phyloP scores from a whole-genome alignment of 2,329 filamentous ascomycete species.

The Purpureocillium takamizusanense region DNA sequence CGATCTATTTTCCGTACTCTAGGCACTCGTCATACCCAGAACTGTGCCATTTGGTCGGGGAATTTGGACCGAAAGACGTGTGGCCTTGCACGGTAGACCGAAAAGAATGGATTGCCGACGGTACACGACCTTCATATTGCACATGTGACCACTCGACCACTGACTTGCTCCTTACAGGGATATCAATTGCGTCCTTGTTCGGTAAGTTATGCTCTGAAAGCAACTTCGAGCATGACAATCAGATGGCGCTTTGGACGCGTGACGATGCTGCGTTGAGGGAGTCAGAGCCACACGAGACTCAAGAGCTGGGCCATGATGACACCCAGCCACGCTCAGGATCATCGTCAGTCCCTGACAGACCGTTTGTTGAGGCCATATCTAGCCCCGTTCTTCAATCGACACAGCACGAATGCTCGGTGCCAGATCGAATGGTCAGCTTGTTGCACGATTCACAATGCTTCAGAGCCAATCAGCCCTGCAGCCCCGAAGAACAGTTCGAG shows the following conservation, averaged over 20 bases:
- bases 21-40: slow-evolving; percentile 83
- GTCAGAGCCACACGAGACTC: no score
- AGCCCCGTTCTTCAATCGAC: neutral
- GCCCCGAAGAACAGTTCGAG: no score
- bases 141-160: no score
- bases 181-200: slow-evolving; percentile 63
- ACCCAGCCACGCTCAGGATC: no score
- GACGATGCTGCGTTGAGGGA: no score
- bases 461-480: no score
- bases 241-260: slow-evolving; percentile 42
- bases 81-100: slow-evolving; percentile 72
- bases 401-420: neutral
- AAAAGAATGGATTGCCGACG: slow-evolving; percentile 49
- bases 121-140: slow-evolving; percentile 6
- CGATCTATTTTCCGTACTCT: slow-evolving; percentile 69
- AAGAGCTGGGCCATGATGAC: no score
- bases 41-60: slow-evolving; percentile 58
- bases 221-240: slow-evolving; percentile 54
- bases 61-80: slow-evolving; percentile 66
- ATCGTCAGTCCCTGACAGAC: neutral
- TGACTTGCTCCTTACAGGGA: slow-evolving; percentile 16
- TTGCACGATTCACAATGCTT: neutral
- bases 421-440: neutral
- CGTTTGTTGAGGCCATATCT: neutral
- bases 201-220: slow-evolving; percentile 55